Evolutionary conservation across 78 protist species (phyloP).

Genomic region (Dictyostelium discoideum): DNA sequence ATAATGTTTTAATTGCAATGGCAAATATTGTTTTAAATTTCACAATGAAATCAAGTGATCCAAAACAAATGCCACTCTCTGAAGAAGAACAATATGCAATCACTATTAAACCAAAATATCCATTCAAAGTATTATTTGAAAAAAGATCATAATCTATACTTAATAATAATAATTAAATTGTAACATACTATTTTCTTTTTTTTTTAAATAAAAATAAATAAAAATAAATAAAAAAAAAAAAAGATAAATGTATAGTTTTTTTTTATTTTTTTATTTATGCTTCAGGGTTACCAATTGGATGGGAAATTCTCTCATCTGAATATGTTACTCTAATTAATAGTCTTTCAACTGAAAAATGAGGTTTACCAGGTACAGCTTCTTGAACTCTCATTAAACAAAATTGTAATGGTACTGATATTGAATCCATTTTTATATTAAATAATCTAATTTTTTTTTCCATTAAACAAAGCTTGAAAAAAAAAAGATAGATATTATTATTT

Average conservation of each 20-base stretch:
- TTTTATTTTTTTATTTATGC: neutral
- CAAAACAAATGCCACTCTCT: neutral
- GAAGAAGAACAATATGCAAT: neutral
- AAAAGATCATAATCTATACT: neutral
- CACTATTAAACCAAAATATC: neutral
- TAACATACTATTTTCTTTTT: no score
- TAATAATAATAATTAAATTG: no score
- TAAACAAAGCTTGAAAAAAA: neutral
- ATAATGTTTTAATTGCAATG: neutral
- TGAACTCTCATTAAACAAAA: constrained; percentile 20
- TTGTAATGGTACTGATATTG: neutral
- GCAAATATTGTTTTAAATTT: neutral
- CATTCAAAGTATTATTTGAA: neutral
- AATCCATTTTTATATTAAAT: constrained; percentile 2
- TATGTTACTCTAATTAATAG: neutral
- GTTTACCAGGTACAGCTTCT: constrained; percentile 19
- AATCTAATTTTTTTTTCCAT: neutral
- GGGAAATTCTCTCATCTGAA: neutral
- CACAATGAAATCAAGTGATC: neutral
- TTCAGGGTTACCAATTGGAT: constrained; percentile 1
- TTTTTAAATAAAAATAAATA: neutral
- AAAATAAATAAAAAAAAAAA: no score
- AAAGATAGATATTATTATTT: neutral
- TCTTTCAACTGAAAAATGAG: constrained; percentile 12
- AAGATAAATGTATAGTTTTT: no score